These are phyloP conservation scores for Diaporthe vaccinii DNA, from an alignment of 2,329 filamentous ascomycete species.

Conservation along the genomic window DNA sequence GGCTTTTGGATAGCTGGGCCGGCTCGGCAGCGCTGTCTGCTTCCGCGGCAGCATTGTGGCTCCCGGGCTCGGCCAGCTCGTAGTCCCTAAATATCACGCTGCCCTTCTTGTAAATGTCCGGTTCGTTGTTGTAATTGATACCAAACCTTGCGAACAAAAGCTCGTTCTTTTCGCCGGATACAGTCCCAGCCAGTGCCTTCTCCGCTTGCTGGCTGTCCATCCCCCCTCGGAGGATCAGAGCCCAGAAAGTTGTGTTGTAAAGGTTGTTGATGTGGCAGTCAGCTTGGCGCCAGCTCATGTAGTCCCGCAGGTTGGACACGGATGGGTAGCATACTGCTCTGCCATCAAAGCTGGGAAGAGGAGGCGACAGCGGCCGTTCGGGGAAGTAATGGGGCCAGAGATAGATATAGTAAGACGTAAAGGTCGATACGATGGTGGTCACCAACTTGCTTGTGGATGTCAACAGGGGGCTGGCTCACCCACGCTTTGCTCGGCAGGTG, in stretches of 20 bases:
- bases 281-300: slow-evolving; percentile 96
- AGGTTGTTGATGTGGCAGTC: slow-evolving; percentile 99
- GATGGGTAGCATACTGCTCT: slow-evolving; percentile 91
- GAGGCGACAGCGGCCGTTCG: slow-evolving; percentile 76
- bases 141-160: slow-evolving; percentile 90
- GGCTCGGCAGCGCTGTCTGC: slow-evolving; percentile 66
- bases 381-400: slow-evolving; percentile 85
- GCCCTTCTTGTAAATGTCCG: slow-evolving; percentile 92
- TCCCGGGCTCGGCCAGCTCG: slow-evolving; percentile 74
- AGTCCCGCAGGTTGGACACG: slow-evolving; percentile 86
- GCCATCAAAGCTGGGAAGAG: slow-evolving; percentile 92
- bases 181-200: slow-evolving; percentile 82
- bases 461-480: slow-evolving; percentile 23
- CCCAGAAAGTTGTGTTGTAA: slow-evolving; percentile 98
- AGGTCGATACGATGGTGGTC: slow-evolving; percentile 91
- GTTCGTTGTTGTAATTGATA: slow-evolving; percentile 98
- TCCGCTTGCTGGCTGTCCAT: slow-evolving; percentile 85
- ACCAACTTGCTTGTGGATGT: slow-evolving; percentile 79
- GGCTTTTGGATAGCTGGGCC: slow-evolving; percentile 78
- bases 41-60: slow-evolving; percentile 60
- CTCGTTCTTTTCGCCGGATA: slow-evolving; percentile 93
- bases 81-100: slow-evolving; percentile 91
- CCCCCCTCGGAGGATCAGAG: slow-evolving; percentile 82
- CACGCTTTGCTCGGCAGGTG: background rate
- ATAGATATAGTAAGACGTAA: slow-evolving; percentile 90